Base-by-base conservation (phyloP, 23 red algal species). In the Gracilaria domingensis region DNA sequence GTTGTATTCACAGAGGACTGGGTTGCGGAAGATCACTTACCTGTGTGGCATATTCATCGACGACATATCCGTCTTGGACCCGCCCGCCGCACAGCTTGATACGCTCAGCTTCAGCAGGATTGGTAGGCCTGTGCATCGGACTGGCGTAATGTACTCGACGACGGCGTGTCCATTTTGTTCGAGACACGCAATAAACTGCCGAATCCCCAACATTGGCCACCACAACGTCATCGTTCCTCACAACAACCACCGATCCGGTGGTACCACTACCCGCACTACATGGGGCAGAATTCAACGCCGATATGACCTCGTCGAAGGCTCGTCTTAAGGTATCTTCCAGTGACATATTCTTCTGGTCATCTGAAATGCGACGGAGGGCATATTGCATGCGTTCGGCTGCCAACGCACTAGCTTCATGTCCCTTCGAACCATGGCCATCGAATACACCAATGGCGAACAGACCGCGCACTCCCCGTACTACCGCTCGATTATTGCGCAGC, bases 391-490 rank as follows among this genome's bases (percentile, higher is more conserved):
- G 39, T 54, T 90, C 69, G 2, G 74, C 57, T 36, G 85, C 85
- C 16, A 90, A 18, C 11, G 39, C 38, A 35, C 86, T 90, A 39
- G 86, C 86, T 20, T 64, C 54, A 29, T 90, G 61, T 5, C 86
- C 86, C 13, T 70, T 14, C 28, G 73, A 58, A 26, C 86, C 86
- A 29, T 90, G 86, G 1, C 86, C 86, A 28, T 90, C 86, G 35
- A 90, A 90, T 11, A 90, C 86, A 53, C 86, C 86, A 12, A 90
- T 79, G 45, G 74, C 73, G 44, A 90, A 90, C 18, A 90, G 26
- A 34, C 86, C 86, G 26, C 35, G 84, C 28, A 61, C 48, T 21
- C 62, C 72, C 1, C 55, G 84, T 56, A 61, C 48, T 21, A 40
- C 72, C 1, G 13, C n/a, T 28, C n/a, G 86, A 6, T n/a, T 50